Conservation (phyloP, 163 green algal genomes). For the Scenedesmus sp. region DNA sequence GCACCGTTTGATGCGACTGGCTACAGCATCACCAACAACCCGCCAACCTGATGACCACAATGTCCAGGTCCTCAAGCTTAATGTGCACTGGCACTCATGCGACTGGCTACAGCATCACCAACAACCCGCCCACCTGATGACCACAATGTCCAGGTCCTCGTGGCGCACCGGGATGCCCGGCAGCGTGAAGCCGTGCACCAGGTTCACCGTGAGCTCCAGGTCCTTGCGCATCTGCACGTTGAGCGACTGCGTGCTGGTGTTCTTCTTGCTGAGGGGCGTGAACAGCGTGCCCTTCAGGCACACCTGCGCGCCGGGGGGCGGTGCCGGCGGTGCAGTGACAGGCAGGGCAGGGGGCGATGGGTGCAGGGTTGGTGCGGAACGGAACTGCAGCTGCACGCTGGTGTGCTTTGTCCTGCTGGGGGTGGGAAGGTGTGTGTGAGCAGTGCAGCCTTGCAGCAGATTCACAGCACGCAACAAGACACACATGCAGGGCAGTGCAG, state of each 20-base stretch:
- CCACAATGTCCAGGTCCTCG: conserved; percentile 82
- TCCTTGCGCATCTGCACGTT: conserved; percentile 90
- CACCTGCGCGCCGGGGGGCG: too few relatives aligned
- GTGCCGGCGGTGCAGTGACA: too few relatives aligned
- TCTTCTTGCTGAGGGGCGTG: conserved; percentile 70
- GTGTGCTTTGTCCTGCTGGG: too few relatives aligned
- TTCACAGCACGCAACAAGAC: too few relatives aligned
- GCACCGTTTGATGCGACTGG: too few relatives aligned
- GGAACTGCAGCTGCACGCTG: too few relatives aligned
- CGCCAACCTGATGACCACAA: conserved; percentile 84
- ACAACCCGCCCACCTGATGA: conserved; percentile 73
- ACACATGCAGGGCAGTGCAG: too few relatives aligned
- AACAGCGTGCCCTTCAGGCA: conserved; percentile 80
- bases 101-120: not conserved
- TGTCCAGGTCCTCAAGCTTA: conserved; percentile 80
- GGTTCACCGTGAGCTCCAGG: conserved; percentile 83
- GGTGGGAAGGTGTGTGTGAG: too few relatives aligned
- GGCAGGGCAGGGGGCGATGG: too few relatives aligned
- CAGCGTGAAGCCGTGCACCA: conserved; percentile 83
- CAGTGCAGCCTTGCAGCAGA: too few relatives aligned
- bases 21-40: not conserved
- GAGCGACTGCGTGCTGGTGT: conserved; percentile 79
- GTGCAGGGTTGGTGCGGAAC: too few relatives aligned
- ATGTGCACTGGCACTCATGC: conserved; percentile 50
- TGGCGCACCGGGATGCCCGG: conserved; percentile 75